Base-by-base conservation (phyloP, 805 yeast species). In the Myxozyma monticola region DNA sequence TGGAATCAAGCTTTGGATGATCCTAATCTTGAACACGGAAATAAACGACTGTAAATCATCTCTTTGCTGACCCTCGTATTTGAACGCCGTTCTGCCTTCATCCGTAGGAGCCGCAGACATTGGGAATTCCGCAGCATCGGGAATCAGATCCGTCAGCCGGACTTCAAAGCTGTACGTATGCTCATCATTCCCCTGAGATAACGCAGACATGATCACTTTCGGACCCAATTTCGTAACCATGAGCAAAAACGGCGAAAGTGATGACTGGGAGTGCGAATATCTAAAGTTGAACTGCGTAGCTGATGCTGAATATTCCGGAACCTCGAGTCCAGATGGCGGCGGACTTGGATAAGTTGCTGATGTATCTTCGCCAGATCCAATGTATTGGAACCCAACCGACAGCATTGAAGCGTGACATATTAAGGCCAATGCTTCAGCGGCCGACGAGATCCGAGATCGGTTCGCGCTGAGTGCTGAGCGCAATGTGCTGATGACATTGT, bases 1-100 rank as follows among this genome's bases (percentile, higher is more conserved):
- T 12, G 58, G 58, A 14, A 54, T 37, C 8, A 54, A 41, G 10
- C n/a, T 25, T 20, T 45, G 49, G 30, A 54, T 45, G 20, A 54
- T 31, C 9, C 31, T 31, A 33, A 29, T 31, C 36, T 54, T 42
- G 30, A 54, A 41, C 29, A 38, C 30, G 29, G 29, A 37, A 22
- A 46, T 37, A 30, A 53, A 49, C 12, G 29, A 31, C 21, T 31
- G 37, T 17, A 52, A 17, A 15, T 40, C 20, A 7, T 8, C n/a
- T 7, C 15, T 33, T 8, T 20, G 25, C 38, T 35, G 38, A 4
- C 7, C 38, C 25, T 15, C 7, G 22, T n/a, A n/a, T n/a, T n/a
- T n/a, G n/a, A n/a, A n/a, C n/a, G n/a, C n/a, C n/a, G n/a, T n/a
- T n/a, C n/a, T n/a, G n/a, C 26, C 34, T 12, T 5, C 29, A 22